Evolutionary conservation across 768 basidiomycete species (phyloP).

Genomic region (Exidia glandulosa): DNA sequence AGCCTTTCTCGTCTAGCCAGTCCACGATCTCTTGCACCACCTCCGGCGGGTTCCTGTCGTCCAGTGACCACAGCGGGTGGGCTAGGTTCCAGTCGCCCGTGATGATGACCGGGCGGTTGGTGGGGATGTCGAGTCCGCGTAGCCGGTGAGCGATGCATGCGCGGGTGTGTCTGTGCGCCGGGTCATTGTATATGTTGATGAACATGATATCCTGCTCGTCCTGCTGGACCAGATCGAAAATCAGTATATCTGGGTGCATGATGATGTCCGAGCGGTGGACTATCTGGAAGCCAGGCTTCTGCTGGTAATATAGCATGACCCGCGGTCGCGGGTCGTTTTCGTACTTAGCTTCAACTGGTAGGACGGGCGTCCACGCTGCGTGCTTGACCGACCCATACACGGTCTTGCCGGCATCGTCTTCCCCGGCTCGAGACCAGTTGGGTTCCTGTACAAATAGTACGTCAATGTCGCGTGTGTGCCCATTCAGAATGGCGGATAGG

Average conservation of each 20-base stretch:
- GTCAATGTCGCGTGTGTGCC: too few relatives aligned
- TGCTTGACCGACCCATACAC: too few relatives aligned
- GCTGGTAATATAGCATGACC: conserved; percentile 14
- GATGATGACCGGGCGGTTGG: conserved; percentile 11
- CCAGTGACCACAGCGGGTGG: conserved; percentile 6
- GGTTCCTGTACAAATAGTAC: too few relatives aligned
- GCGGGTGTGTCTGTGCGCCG: background rate
- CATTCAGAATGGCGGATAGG: too few relatives aligned
- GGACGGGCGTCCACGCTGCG: too few relatives aligned
- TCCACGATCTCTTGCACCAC: background rate
- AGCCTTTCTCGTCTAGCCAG: background rate
- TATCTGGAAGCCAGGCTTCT: conserved; percentile 9
- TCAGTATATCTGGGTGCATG: conserved; percentile 14
- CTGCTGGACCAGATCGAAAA: conserved; percentile 14
- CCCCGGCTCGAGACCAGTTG: too few relatives aligned
- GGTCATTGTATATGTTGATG: conserved; percentile 17
- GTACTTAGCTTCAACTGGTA: too few relatives aligned
- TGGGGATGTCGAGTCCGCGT: background rate
- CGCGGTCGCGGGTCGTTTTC: background rate
- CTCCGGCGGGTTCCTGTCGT: conserved; percentile 14
- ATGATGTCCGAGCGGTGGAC: conserved; percentile 16
- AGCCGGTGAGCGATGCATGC: background rate
- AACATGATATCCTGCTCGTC: conserved; percentile 8
- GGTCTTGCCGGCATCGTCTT: too few relatives aligned
- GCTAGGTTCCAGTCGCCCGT: conserved; percentile 18